Base-by-base conservation (phyloP, 345 rosid genomes). In the Firmiana major region DNA sequence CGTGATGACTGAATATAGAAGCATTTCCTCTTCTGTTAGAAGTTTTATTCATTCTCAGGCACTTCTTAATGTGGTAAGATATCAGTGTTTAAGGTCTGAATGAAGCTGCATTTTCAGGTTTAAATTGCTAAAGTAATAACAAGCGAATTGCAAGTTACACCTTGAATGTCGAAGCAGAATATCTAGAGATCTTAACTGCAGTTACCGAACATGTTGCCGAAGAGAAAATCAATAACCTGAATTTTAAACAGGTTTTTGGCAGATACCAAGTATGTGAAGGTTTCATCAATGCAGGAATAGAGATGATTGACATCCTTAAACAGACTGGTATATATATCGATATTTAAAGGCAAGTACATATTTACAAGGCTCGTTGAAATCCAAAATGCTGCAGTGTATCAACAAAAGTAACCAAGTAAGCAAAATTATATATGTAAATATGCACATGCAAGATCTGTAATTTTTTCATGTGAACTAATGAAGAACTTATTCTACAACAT, bases 361-460 rank as follows among this genome's bases (percentile, higher is more conserved):
- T 83, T 64, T 84, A 87, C 87, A 87, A 21, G 71, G 73, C 74
- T 80, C 24, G 0, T 80, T 65, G 75, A 34, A n/a, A 42, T 28
- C 31, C 45, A 78, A 55, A 49, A 73, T 59, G 82, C 70, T 19
- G 63, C 49, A 65, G 43, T 69, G 34, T 58, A 83, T 76, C 22
- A 42, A 70, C 76, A 73, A 38, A 72, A 12, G 42, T 55, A 58
- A 8, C 53, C 9, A 3, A 59, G 65, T 13, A 60, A 12, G 9
- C 46, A 17, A 60, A 66, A 38, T 58, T 15, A 45, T 48, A 53
- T 17, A 55, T 16, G 46, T 26, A 42, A 63, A 72, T 86, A 82
- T 80, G 80, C 80, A 84, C 82, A 82, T 60, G 26, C 85, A 80
- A 57, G 71, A 46, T 2, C 5, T 65, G 38, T 82, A 67, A 38